Evolutionary conservation across 1,139 yeast species (phyloP).

Genomic region (Scheffersomyces insectosa): DNA sequence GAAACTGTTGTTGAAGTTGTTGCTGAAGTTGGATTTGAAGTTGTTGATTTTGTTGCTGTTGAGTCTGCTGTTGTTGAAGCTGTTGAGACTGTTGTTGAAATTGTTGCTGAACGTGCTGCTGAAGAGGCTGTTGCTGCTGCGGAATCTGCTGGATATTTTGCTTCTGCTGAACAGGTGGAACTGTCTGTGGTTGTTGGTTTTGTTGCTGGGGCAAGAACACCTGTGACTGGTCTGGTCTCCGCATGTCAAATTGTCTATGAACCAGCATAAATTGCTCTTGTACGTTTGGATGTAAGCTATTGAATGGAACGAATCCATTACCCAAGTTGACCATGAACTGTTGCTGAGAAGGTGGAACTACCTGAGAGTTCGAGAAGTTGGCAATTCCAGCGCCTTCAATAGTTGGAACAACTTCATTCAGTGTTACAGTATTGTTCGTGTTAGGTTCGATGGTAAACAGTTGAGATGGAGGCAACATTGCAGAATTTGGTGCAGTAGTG

Average conservation of each 20-base stretch:
- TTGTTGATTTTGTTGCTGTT: slow-evolving; percentile 5
- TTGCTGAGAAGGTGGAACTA: slow-evolving; percentile 11
- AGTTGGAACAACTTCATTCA: neutral
- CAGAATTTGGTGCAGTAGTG: no score
- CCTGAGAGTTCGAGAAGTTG: slow-evolving; percentile 1
- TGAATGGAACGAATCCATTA: slow-evolving; percentile 21
- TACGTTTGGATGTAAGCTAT: slow-evolving; percentile 17
- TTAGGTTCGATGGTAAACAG: neutral
- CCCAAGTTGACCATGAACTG: slow-evolving; percentile 24
- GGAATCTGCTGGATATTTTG: no score
- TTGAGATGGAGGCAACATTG: no score
- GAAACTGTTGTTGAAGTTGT: slow-evolving; percentile 8
- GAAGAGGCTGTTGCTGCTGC: no score
- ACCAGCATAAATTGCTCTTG: slow-evolving; percentile 20
- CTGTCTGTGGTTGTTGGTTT: slow-evolving; percentile 2
- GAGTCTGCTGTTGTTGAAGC: slow-evolving; percentile 2
- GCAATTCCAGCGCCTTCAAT: neutral
- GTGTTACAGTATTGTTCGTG: neutral
- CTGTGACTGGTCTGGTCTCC: slow-evolving; percentile 8
- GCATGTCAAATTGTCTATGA: slow-evolving; percentile 13
- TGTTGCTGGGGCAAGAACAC: neutral
- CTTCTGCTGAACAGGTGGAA: slow-evolving; percentile 5
- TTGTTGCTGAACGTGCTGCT: neutral
- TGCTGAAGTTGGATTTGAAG: slow-evolving; percentile 7
- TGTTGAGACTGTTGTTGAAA: neutral